phyloP scores from a whole-genome alignment of 495 filamentous ascomycete species.

The Penicillium goetzii region DNA sequence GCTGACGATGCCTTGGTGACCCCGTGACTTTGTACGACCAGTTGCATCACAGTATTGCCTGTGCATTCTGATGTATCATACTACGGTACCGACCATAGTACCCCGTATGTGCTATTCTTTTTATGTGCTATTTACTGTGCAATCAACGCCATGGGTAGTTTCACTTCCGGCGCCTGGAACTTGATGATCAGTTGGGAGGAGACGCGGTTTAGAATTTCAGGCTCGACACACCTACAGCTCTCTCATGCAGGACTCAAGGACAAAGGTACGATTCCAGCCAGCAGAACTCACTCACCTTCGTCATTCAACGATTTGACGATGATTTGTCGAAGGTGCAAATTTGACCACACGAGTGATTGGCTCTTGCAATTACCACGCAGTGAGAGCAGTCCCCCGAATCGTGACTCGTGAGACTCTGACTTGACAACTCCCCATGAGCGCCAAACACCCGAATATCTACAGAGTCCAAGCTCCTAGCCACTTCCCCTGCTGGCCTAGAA shows the following conservation, averaged over 20 bases:
- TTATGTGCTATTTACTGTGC: background rate
- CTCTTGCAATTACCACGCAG: background rate
- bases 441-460: background rate
- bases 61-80: conserved; percentile 28
- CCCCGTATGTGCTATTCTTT: background rate
- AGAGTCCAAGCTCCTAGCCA: background rate
- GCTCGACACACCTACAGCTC: conserved; percentile 4
- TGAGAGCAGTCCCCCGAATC: background rate
- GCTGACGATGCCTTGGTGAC: background rate
- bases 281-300: background rate
- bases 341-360: background rate
- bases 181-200: background rate
- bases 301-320: background rate
- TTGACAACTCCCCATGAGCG: background rate
- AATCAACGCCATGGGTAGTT: background rate
- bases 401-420: background rate
- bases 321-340: background rate
- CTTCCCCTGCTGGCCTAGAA: background rate
- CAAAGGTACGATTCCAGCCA: background rate
- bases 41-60: conserved; percentile 12
- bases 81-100: background rate
- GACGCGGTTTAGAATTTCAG: conserved; percentile 6
- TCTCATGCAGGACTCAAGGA: background rate
- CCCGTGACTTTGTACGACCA: background rate
- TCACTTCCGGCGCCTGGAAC: background rate